Conservation (phyloP, 345 rosid genomes). For the Eucalyptus caleyi region DNA sequence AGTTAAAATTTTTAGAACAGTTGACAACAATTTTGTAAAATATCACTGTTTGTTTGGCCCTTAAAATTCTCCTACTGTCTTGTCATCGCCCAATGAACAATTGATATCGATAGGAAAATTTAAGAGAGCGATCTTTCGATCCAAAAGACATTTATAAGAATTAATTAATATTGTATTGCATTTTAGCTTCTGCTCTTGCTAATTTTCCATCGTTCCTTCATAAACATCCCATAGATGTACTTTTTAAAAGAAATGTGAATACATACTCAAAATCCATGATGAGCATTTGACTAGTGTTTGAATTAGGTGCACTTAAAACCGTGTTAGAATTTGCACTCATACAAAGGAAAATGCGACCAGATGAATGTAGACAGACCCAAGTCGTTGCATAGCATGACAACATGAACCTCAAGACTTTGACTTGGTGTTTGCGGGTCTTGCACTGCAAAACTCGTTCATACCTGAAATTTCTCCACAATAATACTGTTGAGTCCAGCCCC, state of each 20-base stretch:
- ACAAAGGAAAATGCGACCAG: not conserved
- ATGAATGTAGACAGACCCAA: not conserved
- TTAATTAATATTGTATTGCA: not conserved
- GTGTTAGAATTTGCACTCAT: not conserved
- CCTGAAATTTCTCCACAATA: not conserved
- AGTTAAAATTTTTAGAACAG: not conserved
- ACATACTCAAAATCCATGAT: not conserved
- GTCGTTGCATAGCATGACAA: not conserved
- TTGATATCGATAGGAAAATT: too few species aligned
- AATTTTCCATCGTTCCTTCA: not conserved
- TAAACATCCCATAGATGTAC: not conserved
- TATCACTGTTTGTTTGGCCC: not conserved
- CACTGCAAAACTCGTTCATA: not conserved
- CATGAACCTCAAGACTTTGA: not conserved
- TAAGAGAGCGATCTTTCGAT: not conserved
- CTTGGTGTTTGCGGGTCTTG: not conserved
- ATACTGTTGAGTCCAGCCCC: not conserved
- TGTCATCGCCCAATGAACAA: too few species aligned
- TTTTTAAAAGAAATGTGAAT: not conserved
- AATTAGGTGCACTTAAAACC: not conserved
- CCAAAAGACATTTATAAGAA: not conserved
- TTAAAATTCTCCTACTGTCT: too few species aligned
- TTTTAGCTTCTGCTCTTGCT: not conserved
- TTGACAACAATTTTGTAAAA: not conserved
- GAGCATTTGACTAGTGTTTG: not conserved